Conservation (phyloP, 2,329 filamentous ascomycete genomes). For the Aspergillus fischeri region DNA sequence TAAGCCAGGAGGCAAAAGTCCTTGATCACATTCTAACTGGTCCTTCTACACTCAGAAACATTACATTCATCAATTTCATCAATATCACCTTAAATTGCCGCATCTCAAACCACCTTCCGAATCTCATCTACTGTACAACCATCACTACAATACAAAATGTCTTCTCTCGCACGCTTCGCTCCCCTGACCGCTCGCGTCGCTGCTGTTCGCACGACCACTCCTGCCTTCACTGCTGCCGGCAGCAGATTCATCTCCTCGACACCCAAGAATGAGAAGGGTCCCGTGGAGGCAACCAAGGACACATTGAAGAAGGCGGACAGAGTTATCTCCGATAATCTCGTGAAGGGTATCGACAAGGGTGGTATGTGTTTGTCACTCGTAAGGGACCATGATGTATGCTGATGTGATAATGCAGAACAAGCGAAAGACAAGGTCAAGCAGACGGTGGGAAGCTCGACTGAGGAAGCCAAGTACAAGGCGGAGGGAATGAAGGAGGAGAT, state of each 20-base stretch:
- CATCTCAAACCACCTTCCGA: not conserved
- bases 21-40: not conserved
- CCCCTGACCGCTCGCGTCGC: constrained; percentile 24
- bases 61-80: not conserved
- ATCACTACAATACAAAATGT: constrained; percentile 23
- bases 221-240: constrained; percentile 13
- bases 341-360: constrained; percentile 61
- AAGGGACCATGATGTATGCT: constrained; percentile 1
- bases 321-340: constrained; percentile 51
- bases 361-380: constrained; percentile 42
- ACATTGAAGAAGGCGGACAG: constrained; percentile 56
- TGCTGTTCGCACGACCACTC: constrained; percentile 8
- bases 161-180: constrained; percentile 32
- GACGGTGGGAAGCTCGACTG: constrained; percentile 37
- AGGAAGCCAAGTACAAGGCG: constrained; percentile 46
- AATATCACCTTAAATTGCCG: not conserved
- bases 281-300: constrained; percentile 55
- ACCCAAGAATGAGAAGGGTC: constrained; percentile 45
- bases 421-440: constrained; percentile 45
- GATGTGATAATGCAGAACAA: constrained; percentile 41
- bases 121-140: not conserved
- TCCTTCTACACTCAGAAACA: not conserved
- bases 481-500: constrained; percentile 31
- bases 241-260: constrained; percentile 50
- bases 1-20: not conserved